These are phyloP conservation scores for Pseudogymnoascus sp. DNA, from an alignment of 2,329 filamentous ascomycete genomes.

Conservation along the genomic window DNA sequence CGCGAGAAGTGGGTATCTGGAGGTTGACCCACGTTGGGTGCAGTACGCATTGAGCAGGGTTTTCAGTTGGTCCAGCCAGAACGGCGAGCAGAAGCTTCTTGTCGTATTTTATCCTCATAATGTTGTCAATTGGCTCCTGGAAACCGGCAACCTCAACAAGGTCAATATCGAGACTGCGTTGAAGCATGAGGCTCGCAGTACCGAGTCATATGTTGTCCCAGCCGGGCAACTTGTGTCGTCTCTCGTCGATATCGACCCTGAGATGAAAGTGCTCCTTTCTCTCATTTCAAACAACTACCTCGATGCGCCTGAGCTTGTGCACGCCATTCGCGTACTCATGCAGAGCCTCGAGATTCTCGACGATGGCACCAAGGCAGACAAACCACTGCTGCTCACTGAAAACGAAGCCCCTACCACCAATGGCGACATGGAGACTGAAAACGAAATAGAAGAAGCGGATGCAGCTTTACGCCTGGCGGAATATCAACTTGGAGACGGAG, in stretches of 20 bases:
- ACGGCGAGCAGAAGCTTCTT: constrained; percentile 21
- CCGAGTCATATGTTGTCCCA: constrained; percentile 36
- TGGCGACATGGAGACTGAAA: constrained; percentile 32
- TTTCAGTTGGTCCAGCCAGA: constrained; percentile 28
- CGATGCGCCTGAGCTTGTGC: constrained; percentile 55
- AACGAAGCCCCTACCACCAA: constrained; percentile 13
- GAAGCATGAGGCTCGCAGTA: constrained; percentile 34
- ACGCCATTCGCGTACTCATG: constrained; percentile 58
- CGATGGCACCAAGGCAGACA: constrained; percentile 17
- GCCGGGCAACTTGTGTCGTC: constrained; percentile 54
- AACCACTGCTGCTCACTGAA: constrained; percentile 20
- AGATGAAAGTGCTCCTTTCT: constrained; percentile 56
- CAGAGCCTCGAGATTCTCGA: constrained; percentile 53
- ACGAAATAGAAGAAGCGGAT: constrained; percentile 52
- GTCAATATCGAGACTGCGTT: constrained; percentile 52
- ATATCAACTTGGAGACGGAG: constrained; percentile 56
- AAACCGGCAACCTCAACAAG: constrained; percentile 50
- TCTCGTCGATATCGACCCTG: constrained; percentile 57
- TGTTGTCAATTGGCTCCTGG: constrained; percentile 48
- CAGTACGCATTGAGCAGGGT: constrained; percentile 42
- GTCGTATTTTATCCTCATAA: constrained; percentile 39
- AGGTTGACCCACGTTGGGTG: constrained; percentile 57
- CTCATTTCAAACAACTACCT: constrained; percentile 59
- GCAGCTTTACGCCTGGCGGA: constrained; percentile 60
- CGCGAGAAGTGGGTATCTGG: constrained; percentile 25